These are phyloP conservation scores for Amoebophrya sp. DNA, from an alignment of 169 alveolate species.

Conservation along the genomic window DNA sequence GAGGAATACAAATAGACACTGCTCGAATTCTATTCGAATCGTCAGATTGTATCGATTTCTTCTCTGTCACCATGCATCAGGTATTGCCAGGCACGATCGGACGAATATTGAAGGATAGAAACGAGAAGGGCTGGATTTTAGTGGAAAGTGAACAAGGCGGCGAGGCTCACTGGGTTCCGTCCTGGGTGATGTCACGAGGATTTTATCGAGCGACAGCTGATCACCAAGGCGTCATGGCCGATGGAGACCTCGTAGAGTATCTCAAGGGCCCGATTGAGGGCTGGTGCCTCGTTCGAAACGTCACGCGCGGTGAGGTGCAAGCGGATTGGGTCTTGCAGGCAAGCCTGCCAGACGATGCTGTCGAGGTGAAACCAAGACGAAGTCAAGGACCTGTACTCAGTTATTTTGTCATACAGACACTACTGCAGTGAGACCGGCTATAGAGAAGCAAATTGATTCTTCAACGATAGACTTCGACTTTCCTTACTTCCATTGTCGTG, in stretches of 20 bases:
- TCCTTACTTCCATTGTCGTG: too few relatives aligned
- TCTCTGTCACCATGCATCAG: neutral
- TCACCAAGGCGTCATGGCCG: neutral
- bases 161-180: neutral
- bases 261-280: neutral
- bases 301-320: neutral
- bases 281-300: conserved; percentile 7
- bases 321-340: neutral
- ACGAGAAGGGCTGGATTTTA: conserved; percentile 3
- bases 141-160: neutral
- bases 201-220: neutral
- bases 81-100: neutral
- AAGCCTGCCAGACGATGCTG: neutral
- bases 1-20: neutral
- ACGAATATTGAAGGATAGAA: neutral
- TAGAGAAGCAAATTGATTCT: too few relatives aligned
- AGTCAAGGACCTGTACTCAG: neutral
- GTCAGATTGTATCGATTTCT: neutral
- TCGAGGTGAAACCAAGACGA: neutral
- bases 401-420: too few relatives aligned
- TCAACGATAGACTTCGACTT: too few relatives aligned
- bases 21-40: neutral
- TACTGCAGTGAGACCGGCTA: too few relatives aligned
- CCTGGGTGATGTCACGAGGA: neutral
- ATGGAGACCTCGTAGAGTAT: neutral